Conservation (phyloP, 2,329 filamentous ascomycete genomes). For the Emericellopsis atlantica region DNA sequence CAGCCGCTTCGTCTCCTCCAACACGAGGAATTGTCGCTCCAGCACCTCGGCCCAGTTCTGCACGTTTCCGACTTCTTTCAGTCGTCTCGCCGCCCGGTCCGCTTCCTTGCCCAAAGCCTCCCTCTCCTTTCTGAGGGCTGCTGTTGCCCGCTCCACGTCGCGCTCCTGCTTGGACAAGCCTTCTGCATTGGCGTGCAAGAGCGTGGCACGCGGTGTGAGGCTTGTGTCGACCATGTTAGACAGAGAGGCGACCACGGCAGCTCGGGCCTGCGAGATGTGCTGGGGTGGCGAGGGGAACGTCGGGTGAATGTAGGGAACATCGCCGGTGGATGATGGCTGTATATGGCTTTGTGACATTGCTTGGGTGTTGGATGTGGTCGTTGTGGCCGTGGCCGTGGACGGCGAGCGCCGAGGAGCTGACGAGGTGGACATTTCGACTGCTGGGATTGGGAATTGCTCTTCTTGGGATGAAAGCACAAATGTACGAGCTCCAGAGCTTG, state of each 20-base stretch:
- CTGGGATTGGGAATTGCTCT: neutral
- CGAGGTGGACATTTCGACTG: neutral
- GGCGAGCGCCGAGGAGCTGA: neutral
- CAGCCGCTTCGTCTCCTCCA: slow-evolving; percentile 52
- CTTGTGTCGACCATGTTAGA: slow-evolving; percentile 59
- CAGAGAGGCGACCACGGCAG: slow-evolving; percentile 48
- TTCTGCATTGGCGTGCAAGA: slow-evolving; percentile 56
- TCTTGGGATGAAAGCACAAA: neutral
- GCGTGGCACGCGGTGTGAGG: slow-evolving; percentile 53
- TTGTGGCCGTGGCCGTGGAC: neutral
- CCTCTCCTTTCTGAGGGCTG: slow-evolving; percentile 47
- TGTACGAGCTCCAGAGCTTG: no score
- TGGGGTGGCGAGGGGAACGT: slow-evolving; percentile 27
- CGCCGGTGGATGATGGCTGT: slow-evolving; percentile 1
- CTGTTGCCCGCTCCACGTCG: slow-evolving; percentile 48
- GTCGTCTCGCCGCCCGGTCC: slow-evolving; percentile 44
- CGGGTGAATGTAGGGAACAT: slow-evolving; percentile 6
- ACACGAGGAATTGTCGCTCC: slow-evolving; percentile 50
- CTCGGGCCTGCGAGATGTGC: slow-evolving; percentile 42
- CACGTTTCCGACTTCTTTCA: slow-evolving; percentile 71
- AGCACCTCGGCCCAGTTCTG: slow-evolving; percentile 84
- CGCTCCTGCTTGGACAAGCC: slow-evolving; percentile 56
- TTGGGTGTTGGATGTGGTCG: neutral
- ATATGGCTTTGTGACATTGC: neutral
- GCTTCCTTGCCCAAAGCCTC: slow-evolving; percentile 53